phyloP scores from a whole-genome alignment of 208 protist species.

The Wallacemonas sp. region DNA sequence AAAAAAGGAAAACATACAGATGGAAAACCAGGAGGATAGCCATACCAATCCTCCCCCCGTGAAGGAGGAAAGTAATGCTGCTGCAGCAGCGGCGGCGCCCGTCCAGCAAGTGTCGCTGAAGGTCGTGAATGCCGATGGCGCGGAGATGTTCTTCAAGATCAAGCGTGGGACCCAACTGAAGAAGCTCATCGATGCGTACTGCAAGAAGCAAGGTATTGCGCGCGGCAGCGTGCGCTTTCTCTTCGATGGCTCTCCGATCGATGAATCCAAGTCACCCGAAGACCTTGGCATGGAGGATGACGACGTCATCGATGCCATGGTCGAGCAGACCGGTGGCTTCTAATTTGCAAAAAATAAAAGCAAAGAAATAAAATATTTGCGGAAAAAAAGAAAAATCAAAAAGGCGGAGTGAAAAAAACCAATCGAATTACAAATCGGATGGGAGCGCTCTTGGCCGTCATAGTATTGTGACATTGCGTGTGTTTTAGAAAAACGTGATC shows the following conservation, averaged over 20 bases:
- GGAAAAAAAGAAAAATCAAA: too few species aligned
- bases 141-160: conserved; percentile 97
- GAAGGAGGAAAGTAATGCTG: conserved; percentile 55
- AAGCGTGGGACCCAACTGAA: conserved; percentile 93
- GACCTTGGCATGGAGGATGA: conserved; percentile 95
- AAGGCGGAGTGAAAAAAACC: too few species aligned
- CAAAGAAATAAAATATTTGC: too few species aligned
- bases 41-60: conserved; percentile 28
- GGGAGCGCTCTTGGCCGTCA: too few species aligned
- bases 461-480: too few species aligned
- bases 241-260: conserved; percentile 94
- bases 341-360: background rate
- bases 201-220: conserved; percentile 94
- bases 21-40: conserved; percentile 33
- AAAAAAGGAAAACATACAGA: background rate
- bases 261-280: conserved; percentile 91
- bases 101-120: conserved; percentile 86
- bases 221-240: conserved; percentile 93
- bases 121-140: conserved; percentile 92
- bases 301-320: conserved; percentile 95
- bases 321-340: conserved; percentile 86
- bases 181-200: conserved; percentile 97
- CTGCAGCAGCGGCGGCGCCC: conserved; percentile 8
- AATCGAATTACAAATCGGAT: too few species aligned
- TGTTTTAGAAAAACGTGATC: too few species aligned